Evolutionary conservation across 2,329 filamentous ascomycete genomes (phyloP), one percentile per base, ranked within the genome.

Genomic region (Hymenoscyphus occultus): DNA sequence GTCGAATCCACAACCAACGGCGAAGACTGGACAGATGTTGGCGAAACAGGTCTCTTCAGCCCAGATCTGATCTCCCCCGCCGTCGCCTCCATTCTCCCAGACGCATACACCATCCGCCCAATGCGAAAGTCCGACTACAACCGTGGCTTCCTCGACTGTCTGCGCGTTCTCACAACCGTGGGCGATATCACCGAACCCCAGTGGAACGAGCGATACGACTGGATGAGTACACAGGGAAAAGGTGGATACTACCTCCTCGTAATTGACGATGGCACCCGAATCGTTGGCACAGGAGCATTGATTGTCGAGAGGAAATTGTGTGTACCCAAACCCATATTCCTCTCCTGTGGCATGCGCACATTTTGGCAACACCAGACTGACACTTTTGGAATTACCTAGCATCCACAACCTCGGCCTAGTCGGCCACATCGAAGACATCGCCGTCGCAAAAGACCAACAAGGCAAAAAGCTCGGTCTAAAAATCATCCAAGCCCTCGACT

Each of bases 291-390:
- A 0, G 95, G 95, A 1, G 90, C 90, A 42, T 80, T 98, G 78
- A 86, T 98, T 70, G 91, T 96, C 61, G 94, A 98, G 86, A 87
- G 90, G 80, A 98, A 98, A 80, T 95, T 95, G 90, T 92, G 80
- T 77, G 88, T 82, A 61, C 7, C 28, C 64, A 2, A 7, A 32
- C 4, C 28, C 22, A 12, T 48, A 28, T 56, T n/a, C 39, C 28
- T 1, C 14, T 22, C 14, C 39, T 64, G 16, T 31, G 28, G 56
- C 9, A 19, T n/a, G 9, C n/a, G 7, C 9, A 40, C 22, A 42
- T 35, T 54, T 1, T n/a, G 7, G 12, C 14, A 16, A 31, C 19
- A 56, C 14, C 5, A 56, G 6, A 28, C 54, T 51, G 51, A 59
- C 19, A 9, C 54, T 31, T 64, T 42, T 13, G 28, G 67, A 51